Evolutionary conservation across 1,284 basidiomycete genomes (phyloP).

Genomic region (Pseudozyma hubeiensis): DNA sequence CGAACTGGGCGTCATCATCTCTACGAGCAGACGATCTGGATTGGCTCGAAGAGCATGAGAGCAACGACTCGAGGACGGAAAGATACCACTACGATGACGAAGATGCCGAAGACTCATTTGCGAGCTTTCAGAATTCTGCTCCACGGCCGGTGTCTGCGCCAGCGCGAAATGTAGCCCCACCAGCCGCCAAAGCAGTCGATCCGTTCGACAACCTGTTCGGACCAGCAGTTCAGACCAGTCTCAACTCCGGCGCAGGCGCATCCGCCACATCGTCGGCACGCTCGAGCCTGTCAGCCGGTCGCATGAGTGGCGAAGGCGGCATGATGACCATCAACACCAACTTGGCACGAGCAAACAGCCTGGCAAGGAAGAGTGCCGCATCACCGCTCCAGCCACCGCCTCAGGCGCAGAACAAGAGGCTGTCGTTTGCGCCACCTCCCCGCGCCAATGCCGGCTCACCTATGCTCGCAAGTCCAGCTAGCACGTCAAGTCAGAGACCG

Average conservation of each 20-base stretch:
- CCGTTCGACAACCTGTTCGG: slow-evolving; percentile 27
- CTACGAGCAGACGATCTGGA: slow-evolving; percentile 29
- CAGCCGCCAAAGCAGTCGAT: slow-evolving; percentile 10
- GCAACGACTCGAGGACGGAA: slow-evolving; percentile 12
- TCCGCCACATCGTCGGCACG: slow-evolving; percentile 26
- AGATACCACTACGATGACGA: slow-evolving; percentile 27
- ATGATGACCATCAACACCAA: slow-evolving; percentile 47
- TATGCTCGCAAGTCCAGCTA: slow-evolving; percentile 2
- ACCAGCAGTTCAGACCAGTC: slow-evolving; percentile 10
- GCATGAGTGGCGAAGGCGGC: slow-evolving; percentile 32
- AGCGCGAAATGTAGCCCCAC: not conserved
- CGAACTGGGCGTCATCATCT: slow-evolving; percentile 19
- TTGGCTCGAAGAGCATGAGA: slow-evolving; percentile 45
- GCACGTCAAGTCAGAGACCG: not conserved
- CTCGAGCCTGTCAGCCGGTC: slow-evolving; percentile 25
- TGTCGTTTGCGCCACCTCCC: slow-evolving; percentile 27
- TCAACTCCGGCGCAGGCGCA: slow-evolving; percentile 12
- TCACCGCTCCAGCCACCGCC: slow-evolving; percentile 35
- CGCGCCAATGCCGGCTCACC: slow-evolving; percentile 20
- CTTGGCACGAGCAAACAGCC: slow-evolving; percentile 19
- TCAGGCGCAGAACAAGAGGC: slow-evolving; percentile 22
- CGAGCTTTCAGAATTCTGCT: slow-evolving; percentile 15
- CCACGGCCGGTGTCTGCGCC: slow-evolving; percentile 5
- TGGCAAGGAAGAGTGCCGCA: slow-evolving; percentile 24
- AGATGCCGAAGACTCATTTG: slow-evolving; percentile 31